Evolutionary conservation across 139 green algal genomes (phyloP).

Genomic region (Diplosphaera chodatii): DNA sequence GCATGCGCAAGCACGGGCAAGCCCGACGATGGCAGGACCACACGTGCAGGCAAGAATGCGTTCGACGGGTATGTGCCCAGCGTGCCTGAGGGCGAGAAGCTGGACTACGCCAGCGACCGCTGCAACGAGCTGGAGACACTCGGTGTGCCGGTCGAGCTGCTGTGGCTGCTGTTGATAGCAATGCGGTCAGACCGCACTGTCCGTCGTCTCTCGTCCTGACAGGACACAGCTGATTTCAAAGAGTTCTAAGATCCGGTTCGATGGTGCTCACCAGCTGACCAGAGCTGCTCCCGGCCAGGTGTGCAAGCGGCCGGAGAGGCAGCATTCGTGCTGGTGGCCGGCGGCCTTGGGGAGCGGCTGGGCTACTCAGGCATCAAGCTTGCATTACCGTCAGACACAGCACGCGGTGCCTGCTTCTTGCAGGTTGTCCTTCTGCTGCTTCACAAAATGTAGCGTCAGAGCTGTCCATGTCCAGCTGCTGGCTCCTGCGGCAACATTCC

Average conservation of each 20-base stretch:
- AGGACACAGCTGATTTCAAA: no score
- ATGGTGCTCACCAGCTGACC: no score
- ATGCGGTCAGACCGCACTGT: no score
- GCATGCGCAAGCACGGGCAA: no score
- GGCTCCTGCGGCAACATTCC: no score
- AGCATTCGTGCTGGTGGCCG: constrained; percentile 97
- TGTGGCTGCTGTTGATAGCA: no score
- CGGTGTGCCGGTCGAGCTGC: constrained; percentile 5
- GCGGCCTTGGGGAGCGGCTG: constrained; percentile 91
- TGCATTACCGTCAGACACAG: constrained; percentile 77
- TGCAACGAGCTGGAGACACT: constrained; percentile 63
- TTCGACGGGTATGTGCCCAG: constrained; percentile 87
- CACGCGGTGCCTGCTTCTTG: constrained; percentile 76
- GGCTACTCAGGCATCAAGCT: constrained; percentile 90
- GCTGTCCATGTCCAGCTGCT: no score
- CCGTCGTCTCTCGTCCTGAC: no score
- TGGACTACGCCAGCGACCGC: constrained; percentile 67
- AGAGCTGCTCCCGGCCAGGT: constrained; percentile 18
- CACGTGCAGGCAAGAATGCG: constrained; percentile 82
- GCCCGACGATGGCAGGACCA: no score
- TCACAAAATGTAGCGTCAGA: no score
- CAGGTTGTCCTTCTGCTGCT: no score
- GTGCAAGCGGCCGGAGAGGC: constrained; percentile 32
- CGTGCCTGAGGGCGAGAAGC: constrained; percentile 73
- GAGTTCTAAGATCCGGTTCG: no score